Evolutionary conservation across 768 basidiomycete species (phyloP).

Genomic region (Mycena alexandri): DNA sequence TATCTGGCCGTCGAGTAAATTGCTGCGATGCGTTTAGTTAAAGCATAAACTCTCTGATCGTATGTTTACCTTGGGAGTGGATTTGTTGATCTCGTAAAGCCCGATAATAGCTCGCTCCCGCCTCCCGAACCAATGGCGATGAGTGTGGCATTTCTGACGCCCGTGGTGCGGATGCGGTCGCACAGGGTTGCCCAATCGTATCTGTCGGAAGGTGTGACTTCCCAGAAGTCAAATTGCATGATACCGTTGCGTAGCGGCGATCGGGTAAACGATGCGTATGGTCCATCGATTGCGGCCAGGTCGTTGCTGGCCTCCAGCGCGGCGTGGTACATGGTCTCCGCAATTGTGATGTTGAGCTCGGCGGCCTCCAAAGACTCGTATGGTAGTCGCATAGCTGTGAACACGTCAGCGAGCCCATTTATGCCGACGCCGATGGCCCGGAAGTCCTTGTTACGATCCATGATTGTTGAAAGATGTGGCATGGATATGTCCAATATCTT

Average conservation of each 20-base stretch:
- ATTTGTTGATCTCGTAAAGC: neutral
- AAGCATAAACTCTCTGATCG: neutral
- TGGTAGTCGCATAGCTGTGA: neutral
- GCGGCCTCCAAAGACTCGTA: neutral
- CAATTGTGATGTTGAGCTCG: neutral
- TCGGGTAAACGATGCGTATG: neutral
- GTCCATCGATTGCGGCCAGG: neutral
- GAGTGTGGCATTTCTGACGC: neutral
- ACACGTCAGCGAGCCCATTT: neutral
- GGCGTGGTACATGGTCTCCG: constrained; percentile 1
- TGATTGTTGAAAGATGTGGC: neutral
- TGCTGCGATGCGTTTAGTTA: neutral
- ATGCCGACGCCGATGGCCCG: neutral
- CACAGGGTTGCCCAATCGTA: neutral
- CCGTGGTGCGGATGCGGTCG: neutral
- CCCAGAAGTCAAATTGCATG: constrained; percentile 2
- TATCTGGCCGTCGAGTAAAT: neutral
- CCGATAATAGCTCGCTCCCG: neutral
- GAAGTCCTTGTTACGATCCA: neutral
- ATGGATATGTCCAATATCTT: neutral
- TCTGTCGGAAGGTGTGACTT: neutral
- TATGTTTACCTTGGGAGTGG: neutral
- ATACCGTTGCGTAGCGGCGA: neutral
- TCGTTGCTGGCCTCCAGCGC: constrained; percentile 9
- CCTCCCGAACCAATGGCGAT: neutral